Evolutionary conservation across 2,329 filamentous ascomycete genomes (phyloP).

Genomic region (Aspergillus phoenicis): DNA sequence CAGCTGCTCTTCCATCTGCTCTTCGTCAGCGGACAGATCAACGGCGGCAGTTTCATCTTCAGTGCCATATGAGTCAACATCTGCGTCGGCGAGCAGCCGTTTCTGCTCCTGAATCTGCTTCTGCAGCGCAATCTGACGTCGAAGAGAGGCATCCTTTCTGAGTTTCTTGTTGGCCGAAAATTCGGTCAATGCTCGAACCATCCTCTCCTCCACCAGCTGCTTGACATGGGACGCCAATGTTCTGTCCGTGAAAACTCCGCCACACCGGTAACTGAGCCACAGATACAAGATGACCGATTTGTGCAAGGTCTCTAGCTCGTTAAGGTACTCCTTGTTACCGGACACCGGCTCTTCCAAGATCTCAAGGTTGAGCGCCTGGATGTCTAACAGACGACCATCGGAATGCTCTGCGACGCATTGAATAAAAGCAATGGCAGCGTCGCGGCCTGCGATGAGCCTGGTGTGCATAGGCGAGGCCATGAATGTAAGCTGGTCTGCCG

Average conservation of each 20-base stretch:
- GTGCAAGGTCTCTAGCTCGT: conserved; percentile 74
- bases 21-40: conserved; percentile 23
- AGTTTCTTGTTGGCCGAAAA: conserved; percentile 54
- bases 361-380: conserved; percentile 71
- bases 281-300: conserved; percentile 81
- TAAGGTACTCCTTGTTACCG: conserved; percentile 60
- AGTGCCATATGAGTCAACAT: conserved; percentile 16
- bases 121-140: conserved; percentile 40
- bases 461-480: conserved; percentile 68
- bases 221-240: conserved; percentile 79
- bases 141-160: conserved; percentile 41
- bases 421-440: conserved; percentile 66
- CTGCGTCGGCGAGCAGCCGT: conserved; percentile 27
- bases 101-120: conserved; percentile 37
- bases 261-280: conserved; percentile 90
- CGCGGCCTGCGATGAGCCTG: conserved; percentile 46
- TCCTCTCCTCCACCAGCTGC: conserved; percentile 71
- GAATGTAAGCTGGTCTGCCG: conserved; percentile 75
- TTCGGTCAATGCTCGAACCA: conserved; percentile 64
- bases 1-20: conserved; percentile 10
- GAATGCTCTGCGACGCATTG: conserved; percentile 68
- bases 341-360: conserved; percentile 63
- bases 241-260: conserved; percentile 75
- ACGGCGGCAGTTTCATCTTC: conserved; percentile 12
- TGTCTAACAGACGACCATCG: conserved; percentile 70